Evolutionary conservation across 2,329 filamentous ascomycete genomes (phyloP), one percentile per base, ranked within the genome.

Genomic region (Ophidiomyces ophidiicola): DNA sequence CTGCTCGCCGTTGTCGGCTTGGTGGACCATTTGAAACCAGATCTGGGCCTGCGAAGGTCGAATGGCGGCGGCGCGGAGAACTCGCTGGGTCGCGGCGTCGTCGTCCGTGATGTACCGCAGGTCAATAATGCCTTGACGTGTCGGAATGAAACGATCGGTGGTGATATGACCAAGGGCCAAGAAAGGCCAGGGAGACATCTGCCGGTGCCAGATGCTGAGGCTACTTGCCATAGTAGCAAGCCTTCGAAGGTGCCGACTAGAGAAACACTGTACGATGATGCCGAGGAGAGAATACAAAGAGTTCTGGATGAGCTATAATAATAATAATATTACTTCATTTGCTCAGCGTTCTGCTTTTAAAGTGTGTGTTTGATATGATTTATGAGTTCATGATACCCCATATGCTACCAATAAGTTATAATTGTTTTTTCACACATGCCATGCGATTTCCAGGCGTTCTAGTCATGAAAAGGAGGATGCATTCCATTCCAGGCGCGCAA

Each of bases 1-100:
- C 41, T 59, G 21, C 21, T 59, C 5, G 32, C 59, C 10, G 35
- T 59, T 20, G 55, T 53, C 3, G 33, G 35, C 6, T 32, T 36
- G 29, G 33, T 46, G 6, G 44, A 36, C 12, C 37, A 18, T 14
- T 39, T 46, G 31, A 24, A 23, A 21, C 32, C 37, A 19, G 8
- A 8, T 25, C 31, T 14, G 17, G 21, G 15, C 5, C 17, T 12
- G 11, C 21, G 17, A 18, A 20, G 10, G 21, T 2, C 4, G 8
- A 17, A 18, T 8, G 12, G 23, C 15, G 24, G 2, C 7, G 25
- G 6, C 18, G 6, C 25, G 18, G 39, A 23, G 17, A 25, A 7
- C 23, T n/a, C n/a, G n/a, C n/a, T n/a, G n/a, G n/a, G 30, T 1
- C 30, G 10, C 10, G 18, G 10, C 10, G 30, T 28, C n/a, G 17